Evolutionary conservation across 225 moss, liverwort and hornwort genomes (phyloP), one percentile per base, ranked within the genome.

Genomic region (Ulota crispa): DNA sequence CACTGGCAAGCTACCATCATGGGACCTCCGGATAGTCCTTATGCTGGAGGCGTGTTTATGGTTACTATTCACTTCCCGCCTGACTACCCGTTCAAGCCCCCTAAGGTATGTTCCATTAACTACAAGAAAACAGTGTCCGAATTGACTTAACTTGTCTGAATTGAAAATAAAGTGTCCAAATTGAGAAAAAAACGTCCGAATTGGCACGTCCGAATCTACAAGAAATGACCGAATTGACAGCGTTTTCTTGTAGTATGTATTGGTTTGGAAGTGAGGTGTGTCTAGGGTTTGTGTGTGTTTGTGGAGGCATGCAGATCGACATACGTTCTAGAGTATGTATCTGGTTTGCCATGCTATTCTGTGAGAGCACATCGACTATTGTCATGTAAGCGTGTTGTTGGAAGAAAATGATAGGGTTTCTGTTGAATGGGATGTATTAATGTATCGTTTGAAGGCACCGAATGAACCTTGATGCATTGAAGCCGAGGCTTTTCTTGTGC

Each of bases 51-150:
- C 77, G 95, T 95, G 83, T 95, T 95, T 89, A 82, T 95, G 86
- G 95, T 95, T 31, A 95, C 50, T 6, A 50, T 50, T 50, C 50
- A 50, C 50, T 50, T 50, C 50, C 50, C 50, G 50, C 50, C 50
- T 93, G 95, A 94, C 72, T 95, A 95, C 81, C 95, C 95, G 26
- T 94, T 95, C 83, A 95, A 95, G 80, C 92, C 93, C 30, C 93
- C 94, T n/a, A 94, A 94, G 95, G 95, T 95, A 89, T 28, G n/a
- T n/a, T n/a, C n/a, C n/a, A n/a, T n/a, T n/a, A n/a, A n/a, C n/a
- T n/a, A n/a, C n/a, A n/a, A n/a, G n/a, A n/a, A n/a, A n/a, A n/a
- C n/a, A n/a, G n/a, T n/a, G n/a, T n/a, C n/a, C n/a, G n/a, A n/a
- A n/a, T n/a, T n/a, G n/a, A n/a, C n/a, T n/a, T n/a, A n/a, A n/a